phyloP scores from a whole-genome alignment of 1,284 basidiomycete genomes.

The Ganoderma leucocontextum region DNA sequence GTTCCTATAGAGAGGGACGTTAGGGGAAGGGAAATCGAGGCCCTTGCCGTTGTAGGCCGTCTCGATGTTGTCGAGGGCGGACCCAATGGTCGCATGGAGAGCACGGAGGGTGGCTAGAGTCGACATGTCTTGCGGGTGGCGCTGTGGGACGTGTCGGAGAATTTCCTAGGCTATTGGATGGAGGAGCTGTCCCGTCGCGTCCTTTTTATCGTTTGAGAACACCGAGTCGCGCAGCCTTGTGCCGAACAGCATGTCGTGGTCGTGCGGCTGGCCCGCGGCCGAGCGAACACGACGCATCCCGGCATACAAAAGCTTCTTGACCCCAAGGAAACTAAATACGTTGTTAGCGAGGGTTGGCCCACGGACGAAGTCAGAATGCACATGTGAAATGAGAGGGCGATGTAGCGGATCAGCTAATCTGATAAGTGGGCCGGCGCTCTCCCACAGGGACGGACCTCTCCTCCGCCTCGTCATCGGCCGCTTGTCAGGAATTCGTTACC shows the following conservation, averaged over 20 bases:
- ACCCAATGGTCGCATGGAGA: conserved; percentile 67
- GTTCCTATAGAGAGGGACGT: conserved; percentile 7
- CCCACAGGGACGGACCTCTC: background rate
- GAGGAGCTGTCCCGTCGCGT: background rate
- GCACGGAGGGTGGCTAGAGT: conserved; percentile 67
- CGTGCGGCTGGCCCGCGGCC: background rate
- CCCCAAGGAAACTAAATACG: background rate
- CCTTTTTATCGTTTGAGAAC: background rate
- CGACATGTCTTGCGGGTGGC: conserved; percentile 31
- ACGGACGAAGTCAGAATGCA: background rate
- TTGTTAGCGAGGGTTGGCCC: background rate
- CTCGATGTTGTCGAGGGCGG: conserved; percentile 71
- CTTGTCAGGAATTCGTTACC: background rate
- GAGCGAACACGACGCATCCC: background rate
- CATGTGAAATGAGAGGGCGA: background rate
- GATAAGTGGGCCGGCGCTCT: background rate
- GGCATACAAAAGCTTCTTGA: background rate
- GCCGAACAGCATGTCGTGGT: background rate
- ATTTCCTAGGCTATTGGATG: background rate
- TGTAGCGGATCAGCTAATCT: background rate
- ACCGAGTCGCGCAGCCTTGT: background rate
- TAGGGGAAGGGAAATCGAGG: conserved; percentile 11
- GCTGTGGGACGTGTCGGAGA: background rate
- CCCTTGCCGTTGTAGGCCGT: conserved; percentile 51
- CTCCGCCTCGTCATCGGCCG: background rate